Conservation (phyloP, 2,329 filamentous ascomycete genomes). For the Arthrobotrys pseudoclavata region DNA sequence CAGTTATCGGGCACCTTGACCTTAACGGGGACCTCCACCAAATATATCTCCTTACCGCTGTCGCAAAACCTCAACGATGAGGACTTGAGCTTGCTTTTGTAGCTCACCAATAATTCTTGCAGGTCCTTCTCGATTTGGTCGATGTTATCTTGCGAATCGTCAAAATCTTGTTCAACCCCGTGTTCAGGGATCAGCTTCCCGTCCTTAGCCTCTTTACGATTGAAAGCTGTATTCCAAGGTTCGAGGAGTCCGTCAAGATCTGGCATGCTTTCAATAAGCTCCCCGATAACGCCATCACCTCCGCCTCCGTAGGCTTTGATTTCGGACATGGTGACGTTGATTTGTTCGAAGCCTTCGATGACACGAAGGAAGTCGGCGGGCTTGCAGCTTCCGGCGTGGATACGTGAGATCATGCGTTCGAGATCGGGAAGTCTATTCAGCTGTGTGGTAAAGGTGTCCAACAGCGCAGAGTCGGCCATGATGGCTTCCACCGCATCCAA, state of each 20-base stretch:
- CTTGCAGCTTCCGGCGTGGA: conserved; percentile 91
- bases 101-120: conserved; percentile 77
- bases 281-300: conserved; percentile 86
- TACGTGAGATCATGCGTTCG: conserved; percentile 90
- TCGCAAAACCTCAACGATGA: conserved; percentile 81
- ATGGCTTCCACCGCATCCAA: conserved; percentile 94
- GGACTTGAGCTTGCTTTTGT: conserved; percentile 80
- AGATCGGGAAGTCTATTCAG: conserved; percentile 93
- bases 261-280: conserved; percentile 87
- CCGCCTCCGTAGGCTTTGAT: conserved; percentile 77
- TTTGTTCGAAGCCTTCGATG: conserved; percentile 96
- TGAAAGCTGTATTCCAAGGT: conserved; percentile 93
- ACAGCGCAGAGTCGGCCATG: conserved; percentile 83
- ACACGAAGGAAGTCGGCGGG: conserved; percentile 93
- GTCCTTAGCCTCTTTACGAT: conserved; percentile 82
- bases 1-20: conserved; percentile 86
- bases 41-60: conserved; percentile 96
- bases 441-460: conserved; percentile 88
- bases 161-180: conserved; percentile 92
- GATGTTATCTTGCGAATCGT: conserved; percentile 82
- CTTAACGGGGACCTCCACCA: conserved; percentile 89
- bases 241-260: conserved; percentile 79
- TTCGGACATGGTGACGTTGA: conserved; percentile 91
- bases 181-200: conserved; percentile 86
- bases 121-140: conserved; percentile 81